Percentiles rank a stretch among this genome's conserved stretches.
These are phyloP conservation scores for Neonectria coccinea DNA, from an alignment of 2,329 filamentous ascomycete species.

Conservation along the genomic window DNA sequence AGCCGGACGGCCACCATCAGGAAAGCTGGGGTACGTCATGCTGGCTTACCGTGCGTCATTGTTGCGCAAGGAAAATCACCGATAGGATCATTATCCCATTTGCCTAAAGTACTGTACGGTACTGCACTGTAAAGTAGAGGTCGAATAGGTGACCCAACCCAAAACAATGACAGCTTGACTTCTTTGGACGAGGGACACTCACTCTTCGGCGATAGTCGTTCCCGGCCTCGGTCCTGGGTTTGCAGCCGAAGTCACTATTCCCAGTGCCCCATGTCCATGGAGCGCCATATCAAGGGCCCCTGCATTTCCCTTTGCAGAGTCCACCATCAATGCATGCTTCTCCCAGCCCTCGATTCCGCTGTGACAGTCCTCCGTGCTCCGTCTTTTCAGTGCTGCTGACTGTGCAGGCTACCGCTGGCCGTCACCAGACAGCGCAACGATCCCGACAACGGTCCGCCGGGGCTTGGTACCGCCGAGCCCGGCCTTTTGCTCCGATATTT, in stretches of 20 bases:
- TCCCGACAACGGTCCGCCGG: neutral
- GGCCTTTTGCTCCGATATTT: slow-evolving; percentile 2
- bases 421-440: neutral
- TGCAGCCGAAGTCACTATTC: neutral
- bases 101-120: neutral
- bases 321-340: neutral
- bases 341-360: neutral
- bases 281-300: neutral
- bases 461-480: neutral
- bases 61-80: neutral
- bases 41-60: neutral
- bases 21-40: neutral
- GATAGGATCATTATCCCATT: neutral
- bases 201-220: neutral
- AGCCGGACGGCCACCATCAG: neutral
- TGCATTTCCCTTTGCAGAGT: neutral
- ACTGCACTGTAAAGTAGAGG: neutral
- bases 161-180: neutral
- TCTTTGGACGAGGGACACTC: neutral
- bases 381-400: neutral
- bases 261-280: neutral
- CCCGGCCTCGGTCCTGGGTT: neutral
- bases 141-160: neutral
- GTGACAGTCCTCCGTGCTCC: neutral
- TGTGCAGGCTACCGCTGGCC: neutral